Base-by-base conservation (phyloP, 371 early-diverging fungal genomes). In the Syncephalis fuscata region DNA sequence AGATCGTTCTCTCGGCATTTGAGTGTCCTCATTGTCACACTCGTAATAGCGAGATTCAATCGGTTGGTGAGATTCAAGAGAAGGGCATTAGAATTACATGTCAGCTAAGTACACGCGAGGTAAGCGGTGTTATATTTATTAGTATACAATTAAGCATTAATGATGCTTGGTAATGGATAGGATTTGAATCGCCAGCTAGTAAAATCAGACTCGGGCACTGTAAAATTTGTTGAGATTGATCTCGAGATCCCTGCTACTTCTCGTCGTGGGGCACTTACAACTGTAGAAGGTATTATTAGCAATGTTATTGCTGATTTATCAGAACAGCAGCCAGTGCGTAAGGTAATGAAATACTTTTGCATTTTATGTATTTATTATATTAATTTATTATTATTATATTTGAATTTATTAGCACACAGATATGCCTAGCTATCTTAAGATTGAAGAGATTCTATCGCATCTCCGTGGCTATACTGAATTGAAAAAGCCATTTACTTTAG, bases 121-220 rank as follows among this genome's bases (percentile, higher is more conserved):
- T 41, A 41, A 19, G 16, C 15, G 16, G 21, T 15, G 21, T 20
- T 41, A 19, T 41, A 21, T 41, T 16, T 37, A n/a, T 37, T n/a
- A 10, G 38, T n/a, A 9, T 37, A 37, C 38, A 37, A n/a, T n/a
- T 9, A 37, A 37, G 38, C 10, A 10, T 10, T 10, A 9, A 9
- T n/a, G 1, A 36, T n/a, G 4, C 27, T 26, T 41, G 20, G 9
- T 15, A 47, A 54, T 50, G 48, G 48, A 71, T n/a, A 41, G 59
- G 95, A 94, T 56, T 65, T 92, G 50, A 77, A 80, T 66, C 84
- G 95, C 27, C 95, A 92, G 62, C 57, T 94, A 19, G 88, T 94
- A 45, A 86, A 87, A 58, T 76, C 85, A n/a, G 88, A 82, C 51
- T 77, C 71, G 42, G 88, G 87, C 15, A 63, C 78, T 3, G 74